These are phyloP conservation scores for Cyamopsis tetragonoloba DNA, from an alignment of 306 rosid species.

Conservation along the genomic window DNA sequence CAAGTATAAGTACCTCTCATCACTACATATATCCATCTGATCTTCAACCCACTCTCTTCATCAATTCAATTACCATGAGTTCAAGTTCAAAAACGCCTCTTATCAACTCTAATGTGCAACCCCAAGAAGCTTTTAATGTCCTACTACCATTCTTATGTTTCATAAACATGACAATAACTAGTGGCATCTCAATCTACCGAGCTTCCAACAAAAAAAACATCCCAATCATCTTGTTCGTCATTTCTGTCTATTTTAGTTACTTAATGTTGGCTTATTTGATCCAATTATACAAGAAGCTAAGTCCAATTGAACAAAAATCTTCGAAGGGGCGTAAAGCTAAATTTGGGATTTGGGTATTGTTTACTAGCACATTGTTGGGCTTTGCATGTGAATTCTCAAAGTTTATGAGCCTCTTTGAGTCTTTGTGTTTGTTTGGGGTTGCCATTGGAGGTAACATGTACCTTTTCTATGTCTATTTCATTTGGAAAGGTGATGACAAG, in stretches of 20 bases:
- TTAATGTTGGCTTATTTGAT: slow-evolving; percentile 17
- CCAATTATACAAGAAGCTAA: neutral
- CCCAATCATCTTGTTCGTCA: neutral
- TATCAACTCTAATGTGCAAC: neutral
- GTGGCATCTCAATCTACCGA: slow-evolving; percentile 9
- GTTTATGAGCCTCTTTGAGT: neutral
- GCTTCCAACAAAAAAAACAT: slow-evolving; percentile 19
- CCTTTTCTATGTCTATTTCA: slow-evolving; percentile 24
- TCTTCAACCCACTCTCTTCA: no score
- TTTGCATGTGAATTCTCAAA: slow-evolving; percentile 25
- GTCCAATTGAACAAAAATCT: no score
- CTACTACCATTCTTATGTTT: neutral
- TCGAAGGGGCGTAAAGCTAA: neutral
- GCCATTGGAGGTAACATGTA: neutral
- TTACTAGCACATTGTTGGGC: slow-evolving; percentile 22
- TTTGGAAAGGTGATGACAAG: neutral
- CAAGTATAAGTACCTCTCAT: neutral
- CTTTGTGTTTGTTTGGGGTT: neutral
- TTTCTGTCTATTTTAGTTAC: neutral
- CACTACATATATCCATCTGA: neutral
- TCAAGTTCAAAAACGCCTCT: neutral
- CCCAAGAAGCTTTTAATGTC: neutral
- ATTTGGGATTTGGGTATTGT: slow-evolving; percentile 25
- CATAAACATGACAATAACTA: slow-evolving; percentile 12
- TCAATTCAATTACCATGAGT: no score